Conservation (phyloP, 1,284 basidiomycete genomes). For the Heterobasidion irregulare region DNA sequence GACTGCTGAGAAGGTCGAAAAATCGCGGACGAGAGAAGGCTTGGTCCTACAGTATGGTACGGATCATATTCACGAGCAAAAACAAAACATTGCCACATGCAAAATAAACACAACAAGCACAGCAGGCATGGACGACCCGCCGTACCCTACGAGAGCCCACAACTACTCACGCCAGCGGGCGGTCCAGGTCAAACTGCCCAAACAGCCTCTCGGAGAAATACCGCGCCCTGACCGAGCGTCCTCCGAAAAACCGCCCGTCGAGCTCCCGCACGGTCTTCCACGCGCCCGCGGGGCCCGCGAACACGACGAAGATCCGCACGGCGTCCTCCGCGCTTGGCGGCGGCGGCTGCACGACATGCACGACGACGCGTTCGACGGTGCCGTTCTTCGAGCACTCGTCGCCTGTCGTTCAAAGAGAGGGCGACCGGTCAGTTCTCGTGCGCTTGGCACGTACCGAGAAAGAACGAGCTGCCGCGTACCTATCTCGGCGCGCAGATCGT, state of each 20-base stretch:
- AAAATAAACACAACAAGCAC: no score
- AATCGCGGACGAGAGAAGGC: no score
- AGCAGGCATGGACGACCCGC: no score
- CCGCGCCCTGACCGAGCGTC: constrained; percentile 71
- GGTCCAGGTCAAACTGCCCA: constrained; percentile 40
- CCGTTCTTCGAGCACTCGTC: constrained; percentile 88
- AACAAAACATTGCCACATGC: no score
- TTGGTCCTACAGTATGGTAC: no score
- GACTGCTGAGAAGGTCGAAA: no score
- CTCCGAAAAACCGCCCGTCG: constrained; percentile 87
- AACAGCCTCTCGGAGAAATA: constrained; percentile 75
- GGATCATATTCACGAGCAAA: no score
- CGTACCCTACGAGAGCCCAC: no score
- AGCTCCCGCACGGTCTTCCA: constrained; percentile 91
- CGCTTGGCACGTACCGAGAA: constrained; percentile 2
- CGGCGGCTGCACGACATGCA: constrained; percentile 68
- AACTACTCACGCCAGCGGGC: constrained; percentile 14
- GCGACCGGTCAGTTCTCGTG: constrained; percentile 3
- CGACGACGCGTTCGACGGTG: constrained; percentile 81
- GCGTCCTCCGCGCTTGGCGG: constrained; percentile 55
- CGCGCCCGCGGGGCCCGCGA: constrained; percentile 84
- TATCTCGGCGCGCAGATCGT: constrained; percentile 80
- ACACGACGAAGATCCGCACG: constrained; percentile 80
- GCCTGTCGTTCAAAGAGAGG: constrained; percentile 32
- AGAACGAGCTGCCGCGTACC: constrained; percentile 31